Conservation (phyloP, 2,329 filamentous ascomycete genomes). For the Fusarium austroafricanum region DNA sequence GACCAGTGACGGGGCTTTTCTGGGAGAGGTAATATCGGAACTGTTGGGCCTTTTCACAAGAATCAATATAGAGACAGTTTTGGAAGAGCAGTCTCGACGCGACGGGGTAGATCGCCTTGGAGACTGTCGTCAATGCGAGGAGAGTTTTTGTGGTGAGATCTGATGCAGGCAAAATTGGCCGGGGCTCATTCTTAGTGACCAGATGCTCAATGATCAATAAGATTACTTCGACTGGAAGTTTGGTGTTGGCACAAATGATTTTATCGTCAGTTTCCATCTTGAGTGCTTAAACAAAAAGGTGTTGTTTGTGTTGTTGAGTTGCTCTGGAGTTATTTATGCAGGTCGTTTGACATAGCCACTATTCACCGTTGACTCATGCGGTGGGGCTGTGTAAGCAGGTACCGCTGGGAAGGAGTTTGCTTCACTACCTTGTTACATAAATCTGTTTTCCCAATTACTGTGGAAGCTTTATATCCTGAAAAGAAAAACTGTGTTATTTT, state of each 20-base stretch:
- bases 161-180: constrained; percentile 11
- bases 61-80: constrained; percentile 30
- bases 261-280: neutral
- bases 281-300: no score
- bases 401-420: no score
- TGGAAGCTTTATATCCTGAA: no score
- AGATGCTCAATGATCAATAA: constrained; percentile 25
- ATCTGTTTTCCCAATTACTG: no score
- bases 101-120: neutral
- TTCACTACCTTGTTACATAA: no score
- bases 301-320: no score
- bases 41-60: neutral
- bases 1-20: neutral
- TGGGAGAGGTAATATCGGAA: neutral
- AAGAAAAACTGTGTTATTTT: no score
- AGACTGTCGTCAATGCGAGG: constrained; percentile 23
- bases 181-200: neutral
- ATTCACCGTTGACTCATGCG: no score
- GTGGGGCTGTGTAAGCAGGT: no score
- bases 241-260: fast-evolving
- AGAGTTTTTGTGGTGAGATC: constrained; percentile 15
- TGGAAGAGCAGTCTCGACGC: constrained; percentile 18
- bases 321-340: no score
- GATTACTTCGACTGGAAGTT: constrained; percentile 19
- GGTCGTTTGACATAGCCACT: no score